Conservation (phyloP, 2,329 filamentous ascomycete genomes). For the Setomelanomma holmii region DNA sequence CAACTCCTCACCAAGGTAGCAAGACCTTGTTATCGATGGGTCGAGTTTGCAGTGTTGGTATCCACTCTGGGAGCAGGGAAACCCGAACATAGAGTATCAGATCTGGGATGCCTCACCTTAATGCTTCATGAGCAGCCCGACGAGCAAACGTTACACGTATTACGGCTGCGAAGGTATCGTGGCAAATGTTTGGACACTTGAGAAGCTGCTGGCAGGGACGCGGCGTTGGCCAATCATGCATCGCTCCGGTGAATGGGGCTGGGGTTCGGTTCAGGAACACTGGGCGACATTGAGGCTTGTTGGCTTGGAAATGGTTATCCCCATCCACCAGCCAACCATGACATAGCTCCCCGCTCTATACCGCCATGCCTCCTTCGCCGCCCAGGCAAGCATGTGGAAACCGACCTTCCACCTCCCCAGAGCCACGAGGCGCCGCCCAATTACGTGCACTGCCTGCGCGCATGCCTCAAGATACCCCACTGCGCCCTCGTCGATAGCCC, state of each 20-base stretch:
- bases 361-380: slow-evolving; percentile 43
- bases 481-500: slow-evolving; percentile 14
- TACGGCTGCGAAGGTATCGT: no score
- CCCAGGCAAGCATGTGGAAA: slow-evolving; percentile 50
- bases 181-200: no score
- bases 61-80: background rate
- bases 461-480: slow-evolving; percentile 6
- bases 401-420: slow-evolving; percentile 32
- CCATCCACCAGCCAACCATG: slow-evolving; percentile 26
- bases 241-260: slow-evolving; percentile 18
- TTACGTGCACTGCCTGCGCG: slow-evolving; percentile 21
- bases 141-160: no score
- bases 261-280: slow-evolving; percentile 30
- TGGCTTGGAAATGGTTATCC: slow-evolving; percentile 29
- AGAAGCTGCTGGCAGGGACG: background rate
- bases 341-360: slow-evolving; percentile 36
- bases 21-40: no score
- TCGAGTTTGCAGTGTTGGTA: background rate
- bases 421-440: slow-evolving; percentile 35
- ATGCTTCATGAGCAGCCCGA: no score
- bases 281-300: slow-evolving; percentile 17
- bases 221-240: slow-evolving; percentile 19
- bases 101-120: background rate
- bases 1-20: no score
- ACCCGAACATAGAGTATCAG: background rate